Conservation (phyloP, 768 basidiomycete genomes). For the Lentinus tigrinus region DNA sequence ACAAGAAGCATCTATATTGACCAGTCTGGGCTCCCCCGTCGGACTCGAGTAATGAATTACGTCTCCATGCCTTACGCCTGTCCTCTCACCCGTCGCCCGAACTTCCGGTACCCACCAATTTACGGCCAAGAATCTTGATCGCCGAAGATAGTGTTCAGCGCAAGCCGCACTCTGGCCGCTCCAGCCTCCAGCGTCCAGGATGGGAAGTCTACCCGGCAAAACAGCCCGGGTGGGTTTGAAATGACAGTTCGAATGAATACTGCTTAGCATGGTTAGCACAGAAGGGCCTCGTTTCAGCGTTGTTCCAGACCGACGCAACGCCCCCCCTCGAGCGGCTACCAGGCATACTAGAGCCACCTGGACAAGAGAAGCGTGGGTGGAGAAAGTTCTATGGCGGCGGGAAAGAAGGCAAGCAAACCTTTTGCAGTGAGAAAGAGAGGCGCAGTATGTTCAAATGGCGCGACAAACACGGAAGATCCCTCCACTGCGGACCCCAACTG, state of each 20-base stretch:
- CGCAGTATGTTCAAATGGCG: conserved; percentile 11
- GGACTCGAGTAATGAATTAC: background rate
- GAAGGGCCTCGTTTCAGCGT: conserved; percentile 12
- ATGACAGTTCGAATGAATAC: conserved; percentile 1
- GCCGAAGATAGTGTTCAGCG: conserved; percentile 13
- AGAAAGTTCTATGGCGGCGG: conserved; percentile 1
- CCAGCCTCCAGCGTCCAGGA: background rate
- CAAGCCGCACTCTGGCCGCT: conserved; percentile 7
- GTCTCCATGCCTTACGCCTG: background rate
- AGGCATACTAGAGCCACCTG: conserved; percentile 11
- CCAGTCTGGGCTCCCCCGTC: background rate
- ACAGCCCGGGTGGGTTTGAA: conserved; percentile 9
- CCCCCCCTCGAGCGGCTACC: background rate
- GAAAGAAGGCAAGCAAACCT: background rate
- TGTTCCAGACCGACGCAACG: conserved; percentile 8
- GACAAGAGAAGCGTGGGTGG: conserved; percentile 3
- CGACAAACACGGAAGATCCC: conserved; percentile 2
- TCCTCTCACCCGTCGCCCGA: conserved; percentile 12
- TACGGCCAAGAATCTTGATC: conserved; percentile 18
- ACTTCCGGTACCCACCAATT: conserved; percentile 16
- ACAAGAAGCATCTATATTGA: background rate
- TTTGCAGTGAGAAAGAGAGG: conserved; percentile 8
- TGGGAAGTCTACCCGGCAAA: conserved; percentile 2
- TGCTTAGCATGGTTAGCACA: conserved; percentile 7
- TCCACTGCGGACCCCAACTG: conserved; percentile 12